Evolutionary conservation across 2,329 filamentous ascomycete genomes (phyloP), one percentile per base, ranked within the genome.

Genomic region (Xylaria sp.): DNA sequence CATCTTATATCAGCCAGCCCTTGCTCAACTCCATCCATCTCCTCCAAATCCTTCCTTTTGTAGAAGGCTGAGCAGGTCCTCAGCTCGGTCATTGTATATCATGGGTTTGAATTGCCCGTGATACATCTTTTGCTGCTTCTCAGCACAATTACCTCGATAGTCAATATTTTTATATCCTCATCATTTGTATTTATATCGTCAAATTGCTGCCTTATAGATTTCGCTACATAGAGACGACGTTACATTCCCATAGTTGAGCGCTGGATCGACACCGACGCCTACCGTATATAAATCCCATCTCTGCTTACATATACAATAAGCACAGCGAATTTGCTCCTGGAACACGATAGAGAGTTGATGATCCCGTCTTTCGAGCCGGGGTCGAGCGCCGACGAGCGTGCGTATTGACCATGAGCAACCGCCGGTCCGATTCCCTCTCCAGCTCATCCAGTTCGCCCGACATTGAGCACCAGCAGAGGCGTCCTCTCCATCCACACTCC

Each of bases 381-480:
- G 17, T 65, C 36, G 60, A 26, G 20, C 65, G 51, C 65, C 65
- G 7, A 54, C 51, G 67, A 59, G 58, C 56, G 61, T 49, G 61
- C 54, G 20, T 38, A 23, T 57, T 33, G 42, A 59, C 48, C 51
- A 72, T 72, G 71, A 72, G 63, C 65, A 51, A 54, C 38, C 64
- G 40, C 26, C 62, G 42, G 5, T 61, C 61, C 40, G 59, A 60
- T 20, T 69, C 65, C 42, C 62, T 64, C 53, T 56, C 64, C 23
- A 65, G 54, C 66, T 49, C 66, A 6, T 48, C 61, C 31, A 44
- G 28, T 7, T 72, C 73, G 46, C 63, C 74, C 69, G 76, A 77
- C 69, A 59, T 75, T 57, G 76, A 77, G 69, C 71, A 71, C 44
- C 75, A 76, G 60, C 74, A 75, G 59, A 66, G 51, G 23, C 58